A percentile compares a stretch with the other conserved stretches of the same genome.
Conservation (phyloP, 225 moss, liverwort and hornwort genomes). For the Polytrichum formosum region DNA sequence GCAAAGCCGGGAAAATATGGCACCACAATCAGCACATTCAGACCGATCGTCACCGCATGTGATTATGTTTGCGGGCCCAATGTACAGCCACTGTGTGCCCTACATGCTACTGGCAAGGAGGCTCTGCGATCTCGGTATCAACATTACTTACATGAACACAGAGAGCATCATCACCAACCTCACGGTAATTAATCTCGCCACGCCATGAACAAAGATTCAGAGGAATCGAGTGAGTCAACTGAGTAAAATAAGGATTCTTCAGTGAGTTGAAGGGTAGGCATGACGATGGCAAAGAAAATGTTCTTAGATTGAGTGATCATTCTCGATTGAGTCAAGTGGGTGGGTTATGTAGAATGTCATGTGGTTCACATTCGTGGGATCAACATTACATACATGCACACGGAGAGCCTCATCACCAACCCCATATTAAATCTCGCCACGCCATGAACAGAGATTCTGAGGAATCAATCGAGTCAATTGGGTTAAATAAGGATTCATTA, state of each 20-base stretch:
- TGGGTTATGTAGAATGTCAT: no score
- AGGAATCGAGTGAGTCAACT: not conserved
- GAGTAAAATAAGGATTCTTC: not conserved
- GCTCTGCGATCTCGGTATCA: slow-evolving; percentile 14
- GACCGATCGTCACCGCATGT: slow-evolving; percentile 18
- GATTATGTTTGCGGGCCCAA: slow-evolving; percentile 19
- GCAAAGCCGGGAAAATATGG: no score
- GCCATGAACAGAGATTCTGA: no score
- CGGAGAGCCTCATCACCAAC: slow-evolving; percentile 11
- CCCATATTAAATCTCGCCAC: slow-evolving; percentile 15
- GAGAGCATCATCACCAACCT: slow-evolving; percentile 17
- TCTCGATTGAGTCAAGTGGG: not conserved
- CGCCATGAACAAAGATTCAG: no score
- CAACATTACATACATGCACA: slow-evolving; percentile 11
- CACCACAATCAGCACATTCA: no score
- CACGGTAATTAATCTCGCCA: slow-evolving; percentile 12
- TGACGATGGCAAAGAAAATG: not conserved
- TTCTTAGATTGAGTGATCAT: not conserved
- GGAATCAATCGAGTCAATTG: not conserved
- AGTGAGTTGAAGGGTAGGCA: not conserved
- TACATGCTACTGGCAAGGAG: slow-evolving; percentile 18
- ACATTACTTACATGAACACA: slow-evolving; percentile 11
- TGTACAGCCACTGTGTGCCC: slow-evolving; percentile 18
- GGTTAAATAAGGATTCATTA: not conserved
- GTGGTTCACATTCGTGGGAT: slow-evolving; percentile 2